Evolutionary conservation across 164 flowering plant species (phyloP).

Genomic region (Umbilicus rupestris): DNA sequence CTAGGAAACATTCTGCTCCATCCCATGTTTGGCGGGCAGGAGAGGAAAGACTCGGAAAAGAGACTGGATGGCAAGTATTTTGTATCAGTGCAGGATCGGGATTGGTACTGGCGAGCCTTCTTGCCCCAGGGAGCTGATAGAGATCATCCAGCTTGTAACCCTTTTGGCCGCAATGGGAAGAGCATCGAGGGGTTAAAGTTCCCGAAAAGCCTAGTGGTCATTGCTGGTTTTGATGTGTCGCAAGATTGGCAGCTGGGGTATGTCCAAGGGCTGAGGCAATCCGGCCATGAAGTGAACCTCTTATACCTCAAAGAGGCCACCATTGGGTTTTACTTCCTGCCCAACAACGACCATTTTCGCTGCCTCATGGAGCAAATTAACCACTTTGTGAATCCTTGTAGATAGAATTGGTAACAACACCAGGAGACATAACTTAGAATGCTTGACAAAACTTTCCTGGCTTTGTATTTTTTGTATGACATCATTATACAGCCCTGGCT

Average conservation of each 20-base stretch:
- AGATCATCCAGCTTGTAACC: conserved; percentile 74
- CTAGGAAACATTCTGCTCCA: conserved; percentile 65
- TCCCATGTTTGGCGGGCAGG: conserved; percentile 73
- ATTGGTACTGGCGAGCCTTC: conserved; percentile 87
- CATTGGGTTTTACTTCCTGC: conserved; percentile 69
- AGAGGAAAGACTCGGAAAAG: conserved; percentile 66
- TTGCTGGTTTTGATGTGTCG: conserved; percentile 55
- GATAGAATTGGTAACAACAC: conserved; percentile 15
- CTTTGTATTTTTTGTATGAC: too few relatives aligned
- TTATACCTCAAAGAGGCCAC: conserved; percentile 51
- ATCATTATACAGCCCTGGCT: neutral
- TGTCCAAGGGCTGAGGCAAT: conserved; percentile 36
- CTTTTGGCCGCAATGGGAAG: conserved; percentile 60
- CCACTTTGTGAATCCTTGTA: conserved; percentile 33
- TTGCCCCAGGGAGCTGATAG: conserved; percentile 69
- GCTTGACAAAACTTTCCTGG: too few relatives aligned
- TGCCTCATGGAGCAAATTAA: conserved; percentile 47
- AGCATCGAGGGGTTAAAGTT: conserved; percentile 36
- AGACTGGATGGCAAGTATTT: conserved; percentile 67
- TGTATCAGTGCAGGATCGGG: conserved; percentile 55
- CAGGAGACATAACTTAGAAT: neutral
- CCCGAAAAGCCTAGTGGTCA: conserved; percentile 49
- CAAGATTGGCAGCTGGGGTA: conserved; percentile 67
- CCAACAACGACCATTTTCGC: conserved; percentile 54
- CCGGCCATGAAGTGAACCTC: conserved; percentile 42